Evolutionary conservation across 208 protist genomes (phyloP).

Genomic region (Wallacemonas rigidus): DNA sequence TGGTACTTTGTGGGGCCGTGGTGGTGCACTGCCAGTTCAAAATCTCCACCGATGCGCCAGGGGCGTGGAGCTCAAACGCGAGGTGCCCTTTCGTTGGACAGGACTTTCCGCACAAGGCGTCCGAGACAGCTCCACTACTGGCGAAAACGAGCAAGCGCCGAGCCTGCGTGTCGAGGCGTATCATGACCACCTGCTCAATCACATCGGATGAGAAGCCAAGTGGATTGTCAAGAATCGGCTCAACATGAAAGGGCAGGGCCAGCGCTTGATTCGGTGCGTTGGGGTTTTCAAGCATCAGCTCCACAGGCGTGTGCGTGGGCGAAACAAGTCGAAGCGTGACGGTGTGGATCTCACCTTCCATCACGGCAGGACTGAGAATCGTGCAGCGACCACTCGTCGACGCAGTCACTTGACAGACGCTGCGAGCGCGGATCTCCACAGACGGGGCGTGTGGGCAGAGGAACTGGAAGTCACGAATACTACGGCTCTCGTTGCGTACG

Average conservation of each 20-base stretch:
- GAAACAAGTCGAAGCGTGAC: slow-evolving; percentile 53
- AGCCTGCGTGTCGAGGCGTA: slow-evolving; percentile 44
- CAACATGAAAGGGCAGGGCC: slow-evolving; percentile 24
- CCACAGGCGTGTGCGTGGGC: slow-evolving; percentile 29
- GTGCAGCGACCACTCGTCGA: slow-evolving; percentile 24
- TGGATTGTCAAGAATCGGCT: slow-evolving; percentile 2
- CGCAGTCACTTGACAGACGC: slow-evolving; percentile 25
- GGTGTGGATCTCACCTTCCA: slow-evolving; percentile 44
- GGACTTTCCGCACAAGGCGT: slow-evolving; percentile 31
- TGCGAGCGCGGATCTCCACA: slow-evolving; percentile 21
- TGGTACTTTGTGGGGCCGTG: not conserved
- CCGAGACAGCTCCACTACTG: slow-evolving; percentile 46
- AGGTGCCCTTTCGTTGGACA: slow-evolving; percentile 43
- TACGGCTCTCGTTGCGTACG: slow-evolving; percentile 9
- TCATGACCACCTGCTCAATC: slow-evolving; percentile 31
- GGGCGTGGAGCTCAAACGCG: slow-evolving; percentile 36
- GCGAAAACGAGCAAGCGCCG: slow-evolving; percentile 40
- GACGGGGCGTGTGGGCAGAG: slow-evolving; percentile 21
- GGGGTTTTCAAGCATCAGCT: slow-evolving; percentile 45
- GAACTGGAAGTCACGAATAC: slow-evolving; percentile 9
- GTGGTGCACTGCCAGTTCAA: slow-evolving; percentile 29
- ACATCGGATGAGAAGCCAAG: slow-evolving; percentile 21
- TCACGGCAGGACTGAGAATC: slow-evolving; percentile 41
- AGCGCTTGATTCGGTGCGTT: slow-evolving; percentile 23
- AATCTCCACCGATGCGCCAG: slow-evolving; percentile 37